Evolutionary conservation across 805 yeast species (phyloP).

Genomic region (Metschnikowia amazonensis): DNA sequence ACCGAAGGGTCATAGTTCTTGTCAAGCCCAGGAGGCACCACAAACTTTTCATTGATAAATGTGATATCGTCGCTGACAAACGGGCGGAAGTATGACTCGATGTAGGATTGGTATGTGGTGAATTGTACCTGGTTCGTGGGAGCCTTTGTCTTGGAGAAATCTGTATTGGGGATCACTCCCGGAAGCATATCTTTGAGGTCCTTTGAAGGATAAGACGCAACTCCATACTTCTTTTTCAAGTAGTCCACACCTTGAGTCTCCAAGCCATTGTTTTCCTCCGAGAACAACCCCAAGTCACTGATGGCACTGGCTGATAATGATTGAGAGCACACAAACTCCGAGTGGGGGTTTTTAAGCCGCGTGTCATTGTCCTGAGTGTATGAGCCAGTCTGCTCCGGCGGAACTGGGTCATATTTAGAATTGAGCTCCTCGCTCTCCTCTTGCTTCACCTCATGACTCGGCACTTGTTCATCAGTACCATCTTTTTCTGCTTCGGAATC

Average conservation of each 20-base stretch:
- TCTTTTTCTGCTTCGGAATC: neutral
- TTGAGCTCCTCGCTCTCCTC: slow-evolving; percentile 19
- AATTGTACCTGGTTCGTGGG: slow-evolving; percentile 86
- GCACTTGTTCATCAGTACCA: neutral
- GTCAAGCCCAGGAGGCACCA: slow-evolving; percentile 50
- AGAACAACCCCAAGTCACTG: slow-evolving; percentile 59
- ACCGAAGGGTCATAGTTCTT: slow-evolving; percentile 60
- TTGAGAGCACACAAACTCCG: slow-evolving; percentile 70
- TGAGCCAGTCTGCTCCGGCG: slow-evolving; percentile 45
- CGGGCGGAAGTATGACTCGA: slow-evolving; percentile 80
- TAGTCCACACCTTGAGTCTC: slow-evolving; percentile 72
- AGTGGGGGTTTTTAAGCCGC: slow-evolving; percentile 62
- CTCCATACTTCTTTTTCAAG: slow-evolving; percentile 74
- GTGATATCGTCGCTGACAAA: slow-evolving; percentile 78
- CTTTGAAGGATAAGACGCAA: slow-evolving; percentile 80
- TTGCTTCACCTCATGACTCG: slow-evolving; percentile 1
- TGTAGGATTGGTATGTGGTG: slow-evolving; percentile 76
- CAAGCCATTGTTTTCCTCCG: slow-evolving; percentile 55
- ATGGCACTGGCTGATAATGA: slow-evolving; percentile 62
- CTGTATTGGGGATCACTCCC: slow-evolving; percentile 83
- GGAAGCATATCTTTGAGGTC: slow-evolving; percentile 77
- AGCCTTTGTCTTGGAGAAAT: slow-evolving; percentile 72
- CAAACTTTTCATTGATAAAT: slow-evolving; percentile 59
- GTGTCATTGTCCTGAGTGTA: slow-evolving; percentile 55
- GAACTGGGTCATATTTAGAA: slow-evolving; percentile 33